A percentile compares a stretch with the other conserved stretches of the same genome.
Evolutionary conservation across 768 basidiomycete genomes (phyloP).

Genomic region (Naganishia antarctica): DNA sequence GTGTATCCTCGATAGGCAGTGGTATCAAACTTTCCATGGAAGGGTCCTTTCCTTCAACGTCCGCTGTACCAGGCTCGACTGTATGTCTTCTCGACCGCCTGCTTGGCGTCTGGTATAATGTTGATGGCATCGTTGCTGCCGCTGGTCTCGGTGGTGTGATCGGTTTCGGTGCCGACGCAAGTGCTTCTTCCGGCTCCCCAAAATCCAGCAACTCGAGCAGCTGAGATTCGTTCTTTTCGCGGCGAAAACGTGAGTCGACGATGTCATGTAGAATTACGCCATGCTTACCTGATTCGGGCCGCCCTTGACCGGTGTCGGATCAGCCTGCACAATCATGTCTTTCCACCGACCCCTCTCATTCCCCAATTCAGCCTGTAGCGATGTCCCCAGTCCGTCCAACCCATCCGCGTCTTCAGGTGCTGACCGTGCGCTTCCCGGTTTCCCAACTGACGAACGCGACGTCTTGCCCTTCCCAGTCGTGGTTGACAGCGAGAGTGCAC

Average conservation of each 20-base stretch:
- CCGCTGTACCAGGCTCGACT: slow-evolving; percentile 33
- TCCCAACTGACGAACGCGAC: neutral
- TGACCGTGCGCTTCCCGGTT: slow-evolving; percentile 16
- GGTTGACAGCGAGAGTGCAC: neutral
- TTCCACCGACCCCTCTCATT: slow-evolving; percentile 32
- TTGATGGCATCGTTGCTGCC: slow-evolving; percentile 30
- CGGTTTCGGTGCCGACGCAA: slow-evolving; percentile 17
- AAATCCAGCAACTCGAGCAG: neutral
- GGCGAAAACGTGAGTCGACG: neutral
- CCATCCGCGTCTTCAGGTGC: slow-evolving; percentile 14
- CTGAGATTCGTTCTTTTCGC: neutral
- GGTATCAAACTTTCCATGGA: slow-evolving; percentile 39
- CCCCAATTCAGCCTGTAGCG: slow-evolving; percentile 29
- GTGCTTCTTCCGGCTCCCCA: slow-evolving; percentile 18
- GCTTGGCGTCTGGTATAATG: slow-evolving; percentile 19
- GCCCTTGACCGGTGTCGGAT: neutral
- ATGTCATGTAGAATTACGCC: neutral
- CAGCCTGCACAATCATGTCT: slow-evolving; percentile 23
- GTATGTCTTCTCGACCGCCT: slow-evolving; percentile 15
- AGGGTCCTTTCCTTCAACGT: slow-evolving; percentile 25
- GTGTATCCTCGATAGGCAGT: slow-evolving; percentile 44
- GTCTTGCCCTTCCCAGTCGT: slow-evolving; percentile 7
- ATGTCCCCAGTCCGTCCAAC: slow-evolving; percentile 18
- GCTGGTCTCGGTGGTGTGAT: slow-evolving; percentile 35
- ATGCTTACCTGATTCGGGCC: slow-evolving; percentile 3